phyloP scores from a whole-genome alignment of 2,329 filamentous ascomycete species.

The Colletotrichum sojae region DNA sequence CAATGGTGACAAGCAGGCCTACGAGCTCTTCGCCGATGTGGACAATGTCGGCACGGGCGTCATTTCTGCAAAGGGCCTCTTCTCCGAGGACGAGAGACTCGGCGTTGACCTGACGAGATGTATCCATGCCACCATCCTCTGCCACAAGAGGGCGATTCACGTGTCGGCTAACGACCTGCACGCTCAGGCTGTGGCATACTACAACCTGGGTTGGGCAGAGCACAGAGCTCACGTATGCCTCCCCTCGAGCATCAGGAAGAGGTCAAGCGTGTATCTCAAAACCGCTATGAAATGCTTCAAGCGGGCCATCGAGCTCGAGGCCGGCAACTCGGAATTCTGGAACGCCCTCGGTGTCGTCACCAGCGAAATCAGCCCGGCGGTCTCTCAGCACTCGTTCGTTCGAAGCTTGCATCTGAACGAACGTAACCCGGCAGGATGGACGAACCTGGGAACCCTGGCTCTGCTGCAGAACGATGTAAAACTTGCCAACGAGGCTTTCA shows the following conservation, averaged over 20 bases:
- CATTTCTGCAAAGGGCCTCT: slow-evolving; percentile 59
- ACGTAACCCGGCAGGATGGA: slow-evolving; percentile 86
- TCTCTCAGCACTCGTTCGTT: slow-evolving; percentile 94
- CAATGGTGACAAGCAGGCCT: slow-evolving; percentile 65
- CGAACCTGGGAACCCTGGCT: slow-evolving; percentile 90
- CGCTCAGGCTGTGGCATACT: slow-evolving; percentile 95
- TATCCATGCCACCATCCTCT: slow-evolving; percentile 82
- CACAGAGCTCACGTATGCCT: slow-evolving; percentile 82
- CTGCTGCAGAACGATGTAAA: slow-evolving; percentile 86
- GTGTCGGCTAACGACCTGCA: slow-evolving; percentile 81
- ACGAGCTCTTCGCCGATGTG: slow-evolving; percentile 75
- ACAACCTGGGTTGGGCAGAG: slow-evolving; percentile 96
- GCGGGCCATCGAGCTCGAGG: slow-evolving; percentile 93
- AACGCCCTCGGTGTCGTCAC: slow-evolving; percentile 95
- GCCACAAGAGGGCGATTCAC: slow-evolving; percentile 88
- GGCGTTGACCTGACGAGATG: slow-evolving; percentile 69
- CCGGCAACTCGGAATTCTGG: slow-evolving; percentile 96
- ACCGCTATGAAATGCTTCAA: slow-evolving; percentile 94
- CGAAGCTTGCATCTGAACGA: slow-evolving; percentile 95
- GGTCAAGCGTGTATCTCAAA: slow-evolving; percentile 78
- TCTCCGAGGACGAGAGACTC: slow-evolving; percentile 62
- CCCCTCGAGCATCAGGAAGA: slow-evolving; percentile 66
- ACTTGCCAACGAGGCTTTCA: slow-evolving; percentile 92
- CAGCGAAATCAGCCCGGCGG: slow-evolving; percentile 85
- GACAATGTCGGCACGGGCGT: slow-evolving; percentile 72